These are phyloP conservation scores for Oemleria cerasiformis DNA, from an alignment of 306 rosid species.

Conservation along the genomic window DNA sequence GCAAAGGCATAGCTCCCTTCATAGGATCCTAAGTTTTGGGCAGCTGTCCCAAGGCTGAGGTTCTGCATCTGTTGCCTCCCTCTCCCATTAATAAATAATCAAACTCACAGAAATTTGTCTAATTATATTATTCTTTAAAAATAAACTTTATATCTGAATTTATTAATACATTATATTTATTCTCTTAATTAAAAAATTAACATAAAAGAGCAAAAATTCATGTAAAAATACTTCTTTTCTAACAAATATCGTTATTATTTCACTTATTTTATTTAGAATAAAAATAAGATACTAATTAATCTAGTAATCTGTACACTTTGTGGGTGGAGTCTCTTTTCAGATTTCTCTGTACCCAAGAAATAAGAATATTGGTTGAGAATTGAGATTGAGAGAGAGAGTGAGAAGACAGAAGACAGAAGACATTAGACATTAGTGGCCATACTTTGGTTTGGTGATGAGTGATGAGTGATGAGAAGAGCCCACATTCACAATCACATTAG, in stretches of 20 bases:
- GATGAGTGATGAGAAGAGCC: neutral
- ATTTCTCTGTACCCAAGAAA: constrained; percentile 43
- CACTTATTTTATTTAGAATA: constrained; percentile 12
- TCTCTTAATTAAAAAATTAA: too few species aligned
- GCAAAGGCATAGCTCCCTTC: constrained; percentile 15
- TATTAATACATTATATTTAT: too few species aligned
- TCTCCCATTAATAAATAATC: constrained; percentile 29
- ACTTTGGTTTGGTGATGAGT: neutral
- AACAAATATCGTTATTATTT: too few species aligned
- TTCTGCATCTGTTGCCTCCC: constrained; percentile 23
- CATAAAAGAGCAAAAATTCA: too few species aligned
- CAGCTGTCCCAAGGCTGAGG: constrained; percentile 32
- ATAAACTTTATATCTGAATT: too few species aligned
- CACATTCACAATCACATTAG: neutral
- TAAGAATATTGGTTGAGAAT: constrained; percentile 36
- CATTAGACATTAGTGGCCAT: constrained; percentile 5
- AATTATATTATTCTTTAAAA: neutral
- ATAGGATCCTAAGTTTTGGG: constrained; percentile 53
- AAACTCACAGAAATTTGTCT: constrained; percentile 4
- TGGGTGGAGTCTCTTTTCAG: constrained; percentile 48
- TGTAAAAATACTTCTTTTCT: too few species aligned
- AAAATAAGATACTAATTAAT: constrained; percentile 25
- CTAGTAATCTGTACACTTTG: constrained; percentile 40
- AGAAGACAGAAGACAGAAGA: too few species aligned
- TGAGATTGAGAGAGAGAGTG: neutral